These are phyloP conservation scores for Globisporangium takayamanum DNA, from an alignment of 352 stramenopile genomes.

Conservation along the genomic window DNA sequence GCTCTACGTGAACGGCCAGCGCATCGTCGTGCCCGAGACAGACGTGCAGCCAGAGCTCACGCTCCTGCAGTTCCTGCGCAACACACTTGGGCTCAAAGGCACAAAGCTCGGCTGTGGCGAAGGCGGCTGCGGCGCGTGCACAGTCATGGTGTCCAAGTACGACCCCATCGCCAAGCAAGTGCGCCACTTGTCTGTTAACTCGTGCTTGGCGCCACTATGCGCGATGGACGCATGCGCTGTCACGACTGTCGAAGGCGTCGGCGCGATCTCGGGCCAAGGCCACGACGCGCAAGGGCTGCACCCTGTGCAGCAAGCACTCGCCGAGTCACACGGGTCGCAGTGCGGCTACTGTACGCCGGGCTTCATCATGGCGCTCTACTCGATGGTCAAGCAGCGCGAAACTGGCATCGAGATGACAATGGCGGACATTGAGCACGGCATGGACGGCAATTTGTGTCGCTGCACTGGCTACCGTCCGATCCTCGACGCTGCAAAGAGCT, in stretches of 20 bases:
- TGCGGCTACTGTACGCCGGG: slow-evolving; percentile 92
- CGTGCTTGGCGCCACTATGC: slow-evolving; percentile 79
- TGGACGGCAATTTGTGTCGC: slow-evolving; percentile 95
- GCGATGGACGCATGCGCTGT: slow-evolving; percentile 79
- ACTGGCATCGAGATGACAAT: slow-evolving; percentile 60
- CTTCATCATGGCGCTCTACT: slow-evolving; percentile 83
- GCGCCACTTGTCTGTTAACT: slow-evolving; percentile 79
- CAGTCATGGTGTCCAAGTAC: slow-evolving; percentile 88
- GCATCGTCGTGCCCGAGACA: slow-evolving; percentile 38
- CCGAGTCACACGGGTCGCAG: slow-evolving; percentile 91
- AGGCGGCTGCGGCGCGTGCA: slow-evolving; percentile 95
- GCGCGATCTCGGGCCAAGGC: slow-evolving; percentile 21
- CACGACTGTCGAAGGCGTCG: slow-evolving; percentile 84
- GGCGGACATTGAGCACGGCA: slow-evolving; percentile 89
- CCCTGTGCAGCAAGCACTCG: slow-evolving; percentile 83
- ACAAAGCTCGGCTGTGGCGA: slow-evolving; percentile 92
- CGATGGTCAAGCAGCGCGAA: slow-evolving; percentile 76
- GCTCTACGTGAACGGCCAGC: slow-evolving; percentile 72
- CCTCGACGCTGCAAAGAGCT: slow-evolving; percentile 83
- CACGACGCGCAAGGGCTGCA: slow-evolving; percentile 47
- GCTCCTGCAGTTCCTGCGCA: slow-evolving; percentile 80
- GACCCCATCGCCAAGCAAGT: slow-evolving; percentile 36
- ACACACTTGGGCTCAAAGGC: slow-evolving; percentile 59
- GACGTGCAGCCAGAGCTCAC: slow-evolving; percentile 67
- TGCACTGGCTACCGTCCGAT: slow-evolving; percentile 89